Evolutionary conservation across 495 filamentous ascomycete genomes (phyloP), one percentile per base, ranked within the genome.

Genomic region (Cenococcum geophilum): DNA sequence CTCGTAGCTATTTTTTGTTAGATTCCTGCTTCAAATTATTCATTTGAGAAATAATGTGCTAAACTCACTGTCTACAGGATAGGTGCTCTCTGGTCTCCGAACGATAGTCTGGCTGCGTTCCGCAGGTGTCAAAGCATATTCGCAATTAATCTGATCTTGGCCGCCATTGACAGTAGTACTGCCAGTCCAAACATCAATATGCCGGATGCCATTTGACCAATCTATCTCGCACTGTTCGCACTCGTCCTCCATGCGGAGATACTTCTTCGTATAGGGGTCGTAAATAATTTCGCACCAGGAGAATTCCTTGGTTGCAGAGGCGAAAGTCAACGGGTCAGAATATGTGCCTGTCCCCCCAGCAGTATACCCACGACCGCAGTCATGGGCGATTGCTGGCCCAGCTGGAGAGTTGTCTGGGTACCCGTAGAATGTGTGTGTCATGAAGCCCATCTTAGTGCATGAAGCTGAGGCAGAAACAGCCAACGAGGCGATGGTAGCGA

Each of bases 201-300:
- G 75, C 5, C 22, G 1, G 49, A 53, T 53, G 27, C 27, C 27
- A 5, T 53, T 53, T 18, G 49, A 27, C 47, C 61, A 70, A 23
- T 66, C 55, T 11, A 12, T 50, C 47, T 50, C 48, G 58, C 74
- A 76, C 52, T 73, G 54, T 1, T 45, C 70, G 56, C 75, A 77
- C 12, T 64, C 54, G 32, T 75, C 75, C 57, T 77, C 73, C 50
- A 65, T 67, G 1, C 73, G 67, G 16, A 76, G 70, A 58, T 79
- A 79, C 60, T 79, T 80, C 35, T 70, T 71, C 50, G 78, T 55
- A 35, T 75, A 75, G 0, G 76, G 76, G 4, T 70, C 56, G 52
- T 80, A 81, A 64, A 81, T 68, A 50, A 78, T 69, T 48, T 79
- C 78, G 65, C 78, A 81, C 34, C 66, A 45, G 1, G 68, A 63